Base-by-base conservation (phyloP, 2,329 filamentous ascomycete species). In the Alternaria triticimaculans region DNA sequence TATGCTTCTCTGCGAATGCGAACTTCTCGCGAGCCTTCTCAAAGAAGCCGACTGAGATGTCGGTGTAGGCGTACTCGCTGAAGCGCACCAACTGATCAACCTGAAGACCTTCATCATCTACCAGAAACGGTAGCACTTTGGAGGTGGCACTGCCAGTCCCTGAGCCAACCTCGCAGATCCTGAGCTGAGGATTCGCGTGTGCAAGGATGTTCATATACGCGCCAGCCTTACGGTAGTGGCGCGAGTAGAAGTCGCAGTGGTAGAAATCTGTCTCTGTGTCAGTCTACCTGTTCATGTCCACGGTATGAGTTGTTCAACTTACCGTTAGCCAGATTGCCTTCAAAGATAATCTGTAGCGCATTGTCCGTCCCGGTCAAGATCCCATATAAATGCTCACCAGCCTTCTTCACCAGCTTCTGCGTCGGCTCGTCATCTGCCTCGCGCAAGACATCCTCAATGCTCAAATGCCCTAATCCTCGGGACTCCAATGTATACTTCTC, bases 51-150 rank as follows among this genome's bases (percentile, higher is more conserved):
- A 55, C 26, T 15, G 37, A 50, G 12, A 65, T 54, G 33, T 66
- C 65, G 2, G 66, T 65, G 49, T 61, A 67, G n/a, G 54, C 55
- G 49, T 69, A 70, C 23, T 62, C 46, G 26, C 30, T 45, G n/a
- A 63, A 64, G 8, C 60, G 58, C 6, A 62, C 46, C 33, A 57
- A 44, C 46, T 50, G 53, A 51, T 62, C 54, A 46, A n/a, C 59
- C 18, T 57, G 44, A 45, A 62, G 59, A 12, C 54, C 59, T 9
- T 62, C 59, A 44, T n/a, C 41, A 14, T 57, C 58, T 12, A 60
- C 50, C 43, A 60, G 7, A 30, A 55, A 55, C n/a, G 50, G 50
- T 15, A 60, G 46, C 23, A 62, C 59, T 11, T 55, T 45, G 18
- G 46, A 46, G 0, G 60, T 49, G 45, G 55, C 48, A 46, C 54